These are phyloP conservation scores for Solanum hybrid DNA, from an alignment of 305 asterid genomes.

Conservation along the genomic window DNA sequence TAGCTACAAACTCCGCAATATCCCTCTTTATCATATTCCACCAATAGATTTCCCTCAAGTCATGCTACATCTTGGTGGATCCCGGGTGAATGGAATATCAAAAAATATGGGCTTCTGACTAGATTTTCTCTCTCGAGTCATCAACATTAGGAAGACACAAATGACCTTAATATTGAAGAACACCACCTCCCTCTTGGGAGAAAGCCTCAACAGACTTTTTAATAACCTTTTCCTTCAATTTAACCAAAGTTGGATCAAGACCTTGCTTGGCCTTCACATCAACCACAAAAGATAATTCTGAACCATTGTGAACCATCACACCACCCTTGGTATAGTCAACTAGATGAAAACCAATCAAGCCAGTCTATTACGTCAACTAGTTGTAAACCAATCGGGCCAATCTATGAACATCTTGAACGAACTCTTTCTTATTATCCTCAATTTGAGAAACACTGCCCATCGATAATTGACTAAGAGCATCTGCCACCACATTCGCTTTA, in stretches of 20 bases:
- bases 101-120: background rate
- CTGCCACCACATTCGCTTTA: background rate
- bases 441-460: background rate
- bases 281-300: background rate
- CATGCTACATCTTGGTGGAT: background rate
- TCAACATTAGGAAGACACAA: background rate
- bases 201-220: background rate
- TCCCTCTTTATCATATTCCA: too few species aligned
- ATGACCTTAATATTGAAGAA: background rate
- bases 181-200: background rate
- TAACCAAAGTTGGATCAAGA: background rate
- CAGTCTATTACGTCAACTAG: background rate
- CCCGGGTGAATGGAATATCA: background rate
- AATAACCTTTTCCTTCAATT: too few species aligned
- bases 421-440: background rate
- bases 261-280: background rate
- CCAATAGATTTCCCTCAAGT: background rate
- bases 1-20: too few species aligned
- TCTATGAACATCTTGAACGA: background rate
- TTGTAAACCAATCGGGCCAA: background rate
- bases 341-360: background rate
- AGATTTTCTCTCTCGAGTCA: background rate
- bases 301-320: background rate
- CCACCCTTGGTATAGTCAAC: background rate
- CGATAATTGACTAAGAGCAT: background rate